Conservation (phyloP, 164 flowering plant species). For the Stephania yunnanensis region DNA sequence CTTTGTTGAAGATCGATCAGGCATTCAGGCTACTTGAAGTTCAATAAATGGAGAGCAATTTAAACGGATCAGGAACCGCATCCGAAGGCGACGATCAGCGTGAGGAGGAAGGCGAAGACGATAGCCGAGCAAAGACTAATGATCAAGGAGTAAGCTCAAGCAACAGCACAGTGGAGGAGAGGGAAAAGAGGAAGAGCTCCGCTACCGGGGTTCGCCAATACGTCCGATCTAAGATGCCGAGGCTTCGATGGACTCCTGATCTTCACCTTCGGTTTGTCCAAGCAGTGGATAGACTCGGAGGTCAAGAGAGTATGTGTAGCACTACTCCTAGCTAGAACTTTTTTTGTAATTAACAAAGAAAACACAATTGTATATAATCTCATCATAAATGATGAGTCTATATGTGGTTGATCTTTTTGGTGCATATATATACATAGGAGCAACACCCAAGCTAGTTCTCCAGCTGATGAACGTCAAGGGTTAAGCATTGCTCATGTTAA, state of each 20-base stretch:
- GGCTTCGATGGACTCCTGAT: slow-evolving; percentile 83
- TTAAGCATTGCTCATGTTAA: slow-evolving; percentile 83
- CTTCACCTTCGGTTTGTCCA: slow-evolving; percentile 72
- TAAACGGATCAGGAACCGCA: slow-evolving; percentile 25
- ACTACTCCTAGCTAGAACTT: background rate
- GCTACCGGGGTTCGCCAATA: slow-evolving; percentile 51
- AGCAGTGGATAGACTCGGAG: slow-evolving; percentile 69
- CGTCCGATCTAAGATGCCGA: slow-evolving; percentile 67
- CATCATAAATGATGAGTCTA: background rate
- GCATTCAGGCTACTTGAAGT: background rate
- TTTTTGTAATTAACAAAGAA: background rate
- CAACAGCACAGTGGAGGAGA: slow-evolving; percentile 80
- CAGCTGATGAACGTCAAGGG: slow-evolving; percentile 82
- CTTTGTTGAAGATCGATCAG: background rate
- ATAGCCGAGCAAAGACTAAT: slow-evolving; percentile 18
- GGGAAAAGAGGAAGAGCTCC: slow-evolving; percentile 26
- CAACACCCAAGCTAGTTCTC: slow-evolving; percentile 89
- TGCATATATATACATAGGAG: slow-evolving; percentile 40
- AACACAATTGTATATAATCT: background rate
- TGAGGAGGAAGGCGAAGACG: slow-evolving; percentile 20
- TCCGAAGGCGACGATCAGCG: slow-evolving; percentile 17
- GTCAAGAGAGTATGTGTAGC: slow-evolving; percentile 57
- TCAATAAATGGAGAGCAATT: background rate
- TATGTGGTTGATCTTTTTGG: slow-evolving; percentile 9
- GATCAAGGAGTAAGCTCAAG: slow-evolving; percentile 54